Percentiles rank a stretch among this genome's conserved stretches.
Conservation (phyloP, 2,329 filamentous ascomycete genomes). For the Colletotrichum cordylinicola region DNA sequence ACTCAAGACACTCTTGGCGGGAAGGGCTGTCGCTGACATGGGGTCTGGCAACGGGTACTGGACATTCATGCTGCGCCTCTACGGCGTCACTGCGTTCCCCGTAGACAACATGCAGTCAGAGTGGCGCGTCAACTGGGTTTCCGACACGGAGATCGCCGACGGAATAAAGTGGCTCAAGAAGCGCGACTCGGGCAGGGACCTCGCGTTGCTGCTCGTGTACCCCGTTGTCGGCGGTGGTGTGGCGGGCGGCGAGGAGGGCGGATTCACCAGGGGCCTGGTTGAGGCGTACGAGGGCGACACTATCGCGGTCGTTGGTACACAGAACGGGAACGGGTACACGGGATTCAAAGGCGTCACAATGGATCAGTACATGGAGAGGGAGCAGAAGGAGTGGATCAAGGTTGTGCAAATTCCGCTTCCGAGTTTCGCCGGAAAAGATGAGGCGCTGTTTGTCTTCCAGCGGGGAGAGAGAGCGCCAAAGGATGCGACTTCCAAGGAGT, state of each 20-base stretch:
- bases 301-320: conserved; percentile 75
- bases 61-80: conserved; percentile 71
- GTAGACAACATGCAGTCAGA: conserved; percentile 72
- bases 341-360: conserved; percentile 68
- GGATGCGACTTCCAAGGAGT: not conserved
- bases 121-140: conserved; percentile 74
- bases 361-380: conserved; percentile 68
- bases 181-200: conserved; percentile 54
- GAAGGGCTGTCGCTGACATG: conserved; percentile 65
- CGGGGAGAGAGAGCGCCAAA: conserved; percentile 44
- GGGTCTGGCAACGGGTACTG: conserved; percentile 80
- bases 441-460: conserved; percentile 74
- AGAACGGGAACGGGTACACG: conserved; percentile 78
- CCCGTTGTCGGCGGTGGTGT: conserved; percentile 70
- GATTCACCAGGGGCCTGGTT: conserved; percentile 69
- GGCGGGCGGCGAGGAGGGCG: conserved; percentile 67
- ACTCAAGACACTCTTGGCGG: conserved; percentile 60
- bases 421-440: conserved; percentile 79
- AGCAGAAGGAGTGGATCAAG: conserved; percentile 63
- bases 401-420: conserved; percentile 71
- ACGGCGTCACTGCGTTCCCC: conserved; percentile 59
- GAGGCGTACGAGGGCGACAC: conserved; percentile 66
- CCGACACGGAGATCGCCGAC: conserved; percentile 68
- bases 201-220: conserved; percentile 74
- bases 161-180: conserved; percentile 63